Base-by-base conservation (phyloP, 805 yeast genomes). In the Hanseniaspora hatyaiensis region DNA sequence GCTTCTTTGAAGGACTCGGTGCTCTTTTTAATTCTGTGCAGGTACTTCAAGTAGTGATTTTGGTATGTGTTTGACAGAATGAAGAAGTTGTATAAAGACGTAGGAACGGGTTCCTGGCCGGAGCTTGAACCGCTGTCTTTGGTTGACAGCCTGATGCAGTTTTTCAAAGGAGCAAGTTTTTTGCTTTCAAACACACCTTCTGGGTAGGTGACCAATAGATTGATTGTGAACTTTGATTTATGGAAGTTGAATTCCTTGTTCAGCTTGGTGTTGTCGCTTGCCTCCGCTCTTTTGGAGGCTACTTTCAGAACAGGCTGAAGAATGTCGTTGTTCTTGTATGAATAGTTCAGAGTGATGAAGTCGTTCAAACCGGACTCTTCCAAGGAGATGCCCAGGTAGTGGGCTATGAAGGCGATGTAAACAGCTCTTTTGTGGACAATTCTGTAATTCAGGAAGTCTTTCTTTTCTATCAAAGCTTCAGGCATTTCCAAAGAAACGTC, bases 401-500 rank as follows among this genome's bases (percentile, higher is more conserved):
- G 78, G 1, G 94, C 81, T 50, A 92, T 58, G 58, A 77, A 81
- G 1, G 95, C 89, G 49, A 87, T 55, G 58, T 87, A 92, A 55
- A 84, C 89, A 8, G 96, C 78, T 54, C 95, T 74, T 64, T 92
- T 92, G 66, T 89, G 87, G 49, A 86, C 67, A 33, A 92, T 89
- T 59, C 97, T 72, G 66, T 83, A 86, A 65, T 92, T 92, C 56
- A 89, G 68, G 58, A 80, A 85, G 62, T 92, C 98, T 65, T 92
- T 92, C 44, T 80, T 78, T 57, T 82, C 87, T 59, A 92, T 82
- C 40, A 82, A 60, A 23, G 66, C 64, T 44, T 67, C 64, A 5
- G 96, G 95, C 88, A 92, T 89, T 3, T 84, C 78, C 34, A 89
- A 69, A 28, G 82, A 71, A 24, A 92, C 73, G 61, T 92, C 98